A percentile compares a stretch with the other conserved stretches of the same genome.
These are phyloP conservation scores for Lentithecium fluviatile DNA, from an alignment of 495 filamentous ascomycete species.

Conservation along the genomic window DNA sequence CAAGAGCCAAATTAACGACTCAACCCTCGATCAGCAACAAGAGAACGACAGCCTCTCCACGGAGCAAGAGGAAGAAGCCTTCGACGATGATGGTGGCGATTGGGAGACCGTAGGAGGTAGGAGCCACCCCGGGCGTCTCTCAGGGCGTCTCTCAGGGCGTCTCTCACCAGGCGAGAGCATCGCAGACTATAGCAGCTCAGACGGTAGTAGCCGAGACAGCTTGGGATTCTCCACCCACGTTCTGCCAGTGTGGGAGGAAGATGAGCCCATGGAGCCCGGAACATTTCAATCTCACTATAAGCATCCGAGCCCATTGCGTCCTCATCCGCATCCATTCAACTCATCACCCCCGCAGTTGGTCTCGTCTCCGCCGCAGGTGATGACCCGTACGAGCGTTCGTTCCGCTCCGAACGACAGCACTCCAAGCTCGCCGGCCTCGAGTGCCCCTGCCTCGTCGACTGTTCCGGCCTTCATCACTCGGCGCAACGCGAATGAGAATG, in stretches of 20 bases:
- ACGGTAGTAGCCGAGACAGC: conserved; percentile 4
- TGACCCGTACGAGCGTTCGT: neutral
- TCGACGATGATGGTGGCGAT: conserved; percentile 12
- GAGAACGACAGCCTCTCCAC: no score
- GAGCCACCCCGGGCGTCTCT: conserved; percentile 6
- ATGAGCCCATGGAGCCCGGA: neutral
- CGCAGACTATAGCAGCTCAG: conserved; percentile 23
- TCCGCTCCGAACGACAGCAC: neutral
- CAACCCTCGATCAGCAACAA: neutral
- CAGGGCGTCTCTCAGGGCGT: conserved; percentile 1
- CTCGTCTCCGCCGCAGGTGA: conserved; percentile 7
- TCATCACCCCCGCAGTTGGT: conserved; percentile 20
- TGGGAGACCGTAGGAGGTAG: conserved; percentile 39
- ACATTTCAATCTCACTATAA: conserved; percentile 19
- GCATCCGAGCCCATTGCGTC: conserved; percentile 37
- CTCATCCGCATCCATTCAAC: conserved; percentile 40
- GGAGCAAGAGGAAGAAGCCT: conserved; percentile 3
- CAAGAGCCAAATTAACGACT: conserved; percentile 1
- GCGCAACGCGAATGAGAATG: neutral
- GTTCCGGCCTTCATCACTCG: neutral
- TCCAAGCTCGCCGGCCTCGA: neutral
- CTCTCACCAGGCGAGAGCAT: conserved; percentile 18
- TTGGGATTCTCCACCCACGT: neutral
- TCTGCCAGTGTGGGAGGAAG: neutral
- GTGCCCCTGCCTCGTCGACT: conserved; percentile 8